Evolutionary conservation across 352 stramenopile genomes (phyloP), one percentile per base, ranked within the genome.

Genomic region (Phytophthora capsici): DNA sequence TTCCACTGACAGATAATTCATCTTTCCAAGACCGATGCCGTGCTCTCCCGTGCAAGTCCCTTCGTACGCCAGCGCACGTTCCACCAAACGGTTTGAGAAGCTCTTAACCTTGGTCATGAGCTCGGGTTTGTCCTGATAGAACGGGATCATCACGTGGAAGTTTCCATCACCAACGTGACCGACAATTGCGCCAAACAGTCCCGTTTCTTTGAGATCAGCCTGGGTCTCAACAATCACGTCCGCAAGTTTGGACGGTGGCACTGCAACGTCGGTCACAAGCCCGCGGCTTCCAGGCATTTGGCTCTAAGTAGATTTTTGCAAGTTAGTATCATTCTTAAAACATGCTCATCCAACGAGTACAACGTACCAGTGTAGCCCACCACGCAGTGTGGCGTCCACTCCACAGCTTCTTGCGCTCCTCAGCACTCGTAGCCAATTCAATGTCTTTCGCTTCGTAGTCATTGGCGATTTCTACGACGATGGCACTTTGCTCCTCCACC

Each of bases 1-100:
- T 77, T 99, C 95, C 37, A 84, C 67, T 36, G 76, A 57, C 10
- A 98, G 62, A 71, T 97, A 97, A 48, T 93, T 86, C 59, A 91
- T 97, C 77, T 99, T 99, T 55, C 97, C 96, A 48, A 93, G 85
- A 10, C 97, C 97, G 8, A 99, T 63, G 23, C 97, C 96, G 74
- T 99, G 96, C 70, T 99, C 97, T 37, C 97, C 97, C 10, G 96
- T 99, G 84, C 97, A 99, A 8, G 95, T 99, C 55, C 97, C 97
- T 38, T 97, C 97, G 41, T 91, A 82, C 4, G 49, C 67, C 3
- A 97, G 70, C 7, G 93, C 93, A 19, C 82, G 75, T 50, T 86
- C 59, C 32, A 91, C 84, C 25, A 93, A 66, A 2, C 81, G 81
- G 41, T 85, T 82, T 67, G 93, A 97, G 26, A 99, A 91, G 37